Evolutionary conservation across 225 moss, liverwort and hornwort genomes (phyloP), one percentile per base, ranked within the genome.

Genomic region (Polytrichum commune): DNA sequence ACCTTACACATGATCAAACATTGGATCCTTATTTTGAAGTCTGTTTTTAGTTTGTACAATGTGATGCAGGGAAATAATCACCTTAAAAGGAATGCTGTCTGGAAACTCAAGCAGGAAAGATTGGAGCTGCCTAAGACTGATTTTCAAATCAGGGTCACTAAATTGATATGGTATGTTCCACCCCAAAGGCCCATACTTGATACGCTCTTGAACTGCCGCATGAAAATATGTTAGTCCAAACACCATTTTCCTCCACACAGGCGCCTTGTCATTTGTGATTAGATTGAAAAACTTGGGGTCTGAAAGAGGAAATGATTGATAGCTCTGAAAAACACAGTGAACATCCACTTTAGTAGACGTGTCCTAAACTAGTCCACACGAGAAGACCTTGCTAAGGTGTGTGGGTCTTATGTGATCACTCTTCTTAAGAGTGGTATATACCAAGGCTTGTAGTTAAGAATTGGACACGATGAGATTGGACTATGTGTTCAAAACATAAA

Each of bases 81-180:
- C 90, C 83, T 91, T 91, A 62, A 88, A 86, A 28, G 88, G 91
- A 58, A 86, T 72, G 69, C 71, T 86, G 24, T 88, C 88, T 32
- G 91, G 91, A 73, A 88, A 91, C 70, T 91, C 91, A 5, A 85
- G 35, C 55, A 91, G 91, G 77, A 91, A 91, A 19, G 86, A 91
- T 68, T 91, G 91, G 25, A 91, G 84, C 72, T 91, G 91, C 27
- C 91, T 68, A 23, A 91, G 81, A 78, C 91, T 91, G 71, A 88
- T 91, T 74, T 88, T 91, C 69, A 91, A 72, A 69, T 91, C 91
- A 20, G 86, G 86, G 70, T 91, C 91, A 70, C 88, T 91, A 75
- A 91, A 91, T 65, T 91, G 88, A 35, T 91, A 91, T 4, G 91
- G 88, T 58, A 91, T 91, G 68, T 91, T 91, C 91, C 91, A 91